phyloP scores from a whole-genome alignment of 306 rosid genomes.

The cucumber (Cucumis sativus) region Cucumber_9930_V3 NC_026657.2:27805501-27806000 shows the following conservation, averaged over 20 bases:
- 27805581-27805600: background rate
- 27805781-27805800: background rate
- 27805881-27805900: background rate
- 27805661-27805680: background rate
- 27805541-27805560: background rate
- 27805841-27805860: background rate
- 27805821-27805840: background rate
- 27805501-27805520: background rate
- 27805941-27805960: background rate
- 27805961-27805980: conserved; percentile 4
- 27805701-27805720: background rate
- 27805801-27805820: background rate
- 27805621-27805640: background rate
- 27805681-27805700: background rate
- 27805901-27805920: background rate
- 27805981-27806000: background rate
- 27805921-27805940: background rate
- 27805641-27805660: background rate
- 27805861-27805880: background rate
- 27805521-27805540: background rate
- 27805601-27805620: background rate
- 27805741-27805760: background rate
- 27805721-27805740: background rate
- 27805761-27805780: background rate
- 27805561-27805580: background rate